A percentile compares a stretch with the other conserved stretches of the same genome.
Evolutionary conservation across 1,284 basidiomycete species (phyloP).

Genomic region (Moniliophthora roreri): DNA sequence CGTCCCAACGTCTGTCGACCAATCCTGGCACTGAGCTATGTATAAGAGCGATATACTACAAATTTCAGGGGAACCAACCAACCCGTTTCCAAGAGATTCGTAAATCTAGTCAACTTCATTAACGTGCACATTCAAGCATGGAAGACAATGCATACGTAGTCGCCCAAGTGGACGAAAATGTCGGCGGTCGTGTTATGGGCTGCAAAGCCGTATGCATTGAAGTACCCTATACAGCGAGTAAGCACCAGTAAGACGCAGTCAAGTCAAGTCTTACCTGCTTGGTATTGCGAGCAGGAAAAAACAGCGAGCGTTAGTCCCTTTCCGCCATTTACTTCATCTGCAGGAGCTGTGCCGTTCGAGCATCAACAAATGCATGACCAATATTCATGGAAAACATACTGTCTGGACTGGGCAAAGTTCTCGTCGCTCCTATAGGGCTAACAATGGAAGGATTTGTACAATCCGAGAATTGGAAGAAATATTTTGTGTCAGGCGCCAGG

Average conservation of each 20-base stretch:
- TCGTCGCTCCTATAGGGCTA: constrained; percentile 50
- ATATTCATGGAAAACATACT: constrained; percentile 33
- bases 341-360: constrained; percentile 38
- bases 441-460: constrained; percentile 47
- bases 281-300: constrained; percentile 61
- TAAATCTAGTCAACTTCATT: constrained; percentile 39
- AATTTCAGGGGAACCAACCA: constrained; percentile 8
- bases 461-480: constrained; percentile 62
- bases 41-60: background rate
- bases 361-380: background rate
- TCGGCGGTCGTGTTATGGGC: constrained; percentile 58
- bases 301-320: constrained; percentile 55
- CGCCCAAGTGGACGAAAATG: constrained; percentile 63
- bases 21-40: constrained; percentile 37
- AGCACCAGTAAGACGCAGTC: background rate
- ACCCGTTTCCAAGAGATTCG: constrained; percentile 50
- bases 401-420: constrained; percentile 46
- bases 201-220: constrained; percentile 67
- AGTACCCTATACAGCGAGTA: constrained; percentile 46
- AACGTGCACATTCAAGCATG: background rate
- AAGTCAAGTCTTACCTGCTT: constrained; percentile 33
- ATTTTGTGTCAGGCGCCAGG: constrained; percentile 53
- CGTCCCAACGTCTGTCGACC: constrained; percentile 48
- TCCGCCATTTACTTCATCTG: constrained; percentile 52
- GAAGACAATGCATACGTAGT: constrained; percentile 44